Evolutionary conservation across 768 basidiomycete genomes (phyloP).

Genomic region (Boletellus sp.): DNA sequence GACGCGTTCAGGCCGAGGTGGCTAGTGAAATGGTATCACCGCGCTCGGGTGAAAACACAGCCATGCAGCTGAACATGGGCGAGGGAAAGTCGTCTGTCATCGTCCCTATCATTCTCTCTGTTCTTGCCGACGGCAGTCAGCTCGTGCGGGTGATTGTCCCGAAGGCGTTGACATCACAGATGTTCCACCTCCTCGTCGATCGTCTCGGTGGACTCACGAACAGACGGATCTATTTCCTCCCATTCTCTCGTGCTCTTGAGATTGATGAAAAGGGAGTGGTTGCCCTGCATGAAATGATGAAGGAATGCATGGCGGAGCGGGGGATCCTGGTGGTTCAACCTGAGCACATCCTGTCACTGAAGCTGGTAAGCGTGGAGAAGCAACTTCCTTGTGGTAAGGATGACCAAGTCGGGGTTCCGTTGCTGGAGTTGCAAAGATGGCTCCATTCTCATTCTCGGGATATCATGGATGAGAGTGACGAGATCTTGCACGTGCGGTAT

Average conservation of each 20-base stretch:
- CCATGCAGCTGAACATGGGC: slow-evolving; percentile 54
- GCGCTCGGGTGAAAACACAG: slow-evolving; percentile 28
- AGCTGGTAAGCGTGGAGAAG: slow-evolving; percentile 40
- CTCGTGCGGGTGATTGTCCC: slow-evolving; percentile 43
- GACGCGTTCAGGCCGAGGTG: slow-evolving; percentile 38
- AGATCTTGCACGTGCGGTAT: neutral
- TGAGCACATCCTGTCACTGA: slow-evolving; percentile 49
- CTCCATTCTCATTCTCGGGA: neutral
- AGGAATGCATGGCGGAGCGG: slow-evolving; percentile 33
- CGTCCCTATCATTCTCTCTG: slow-evolving; percentile 39
- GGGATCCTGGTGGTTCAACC: slow-evolving; percentile 47
- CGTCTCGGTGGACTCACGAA: slow-evolving; percentile 42
- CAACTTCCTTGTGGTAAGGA: slow-evolving; percentile 4
- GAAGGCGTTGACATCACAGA: slow-evolving; percentile 26
- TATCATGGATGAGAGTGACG: neutral
- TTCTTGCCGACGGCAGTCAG: slow-evolving; percentile 40
- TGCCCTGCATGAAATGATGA: slow-evolving; percentile 28
- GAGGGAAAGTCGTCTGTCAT: slow-evolving; percentile 50
- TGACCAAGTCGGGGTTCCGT: slow-evolving; percentile 2
- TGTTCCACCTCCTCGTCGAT: slow-evolving; percentile 42
- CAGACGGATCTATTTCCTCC: slow-evolving; percentile 42
- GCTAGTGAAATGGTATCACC: slow-evolving; percentile 46
- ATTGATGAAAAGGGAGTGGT: neutral
- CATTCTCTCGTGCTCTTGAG: slow-evolving; percentile 37
- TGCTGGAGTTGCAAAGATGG: slow-evolving; percentile 19